Evolutionary conservation across 768 basidiomycete genomes (phyloP).

Genomic region (Auricularia heimuer): DNA sequence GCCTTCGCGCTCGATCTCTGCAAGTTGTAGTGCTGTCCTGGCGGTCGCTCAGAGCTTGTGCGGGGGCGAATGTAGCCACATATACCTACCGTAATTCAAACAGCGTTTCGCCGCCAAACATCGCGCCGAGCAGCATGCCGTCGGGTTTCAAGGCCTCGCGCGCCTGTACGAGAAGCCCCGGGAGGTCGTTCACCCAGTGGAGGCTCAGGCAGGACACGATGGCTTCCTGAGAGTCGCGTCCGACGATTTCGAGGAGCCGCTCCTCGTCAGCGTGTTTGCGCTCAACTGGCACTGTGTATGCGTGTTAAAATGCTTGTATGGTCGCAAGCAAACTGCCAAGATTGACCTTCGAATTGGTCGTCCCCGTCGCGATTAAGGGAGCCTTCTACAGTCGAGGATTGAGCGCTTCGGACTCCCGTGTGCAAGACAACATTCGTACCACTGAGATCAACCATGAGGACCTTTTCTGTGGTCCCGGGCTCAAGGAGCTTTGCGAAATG

Average conservation of each 20-base stretch:
- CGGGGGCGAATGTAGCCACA: not conserved
- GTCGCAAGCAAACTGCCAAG: constrained; percentile 9
- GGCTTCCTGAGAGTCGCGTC: constrained; percentile 75
- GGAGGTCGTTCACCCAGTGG: constrained; percentile 97
- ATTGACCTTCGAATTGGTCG: constrained; percentile 67
- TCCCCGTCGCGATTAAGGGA: constrained; percentile 70
- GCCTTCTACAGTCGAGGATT: constrained; percentile 34
- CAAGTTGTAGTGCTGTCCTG: constrained; percentile 87
- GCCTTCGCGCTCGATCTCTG: constrained; percentile 87
- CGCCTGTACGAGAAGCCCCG: constrained; percentile 81
- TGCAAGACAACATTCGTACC: constrained; percentile 34
- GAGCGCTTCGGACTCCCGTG: not conserved
- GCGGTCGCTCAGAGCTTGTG: not conserved
- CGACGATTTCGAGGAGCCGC: constrained; percentile 52
- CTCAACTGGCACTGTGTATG: constrained; percentile 55
- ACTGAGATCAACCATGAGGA: constrained; percentile 80
- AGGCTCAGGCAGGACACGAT: constrained; percentile 85
- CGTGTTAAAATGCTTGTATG: constrained; percentile 1
- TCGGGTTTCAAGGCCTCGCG: constrained; percentile 77
- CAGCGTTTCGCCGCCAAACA: constrained; percentile 92
- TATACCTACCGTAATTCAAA: constrained; percentile 72
- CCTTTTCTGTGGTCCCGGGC: constrained; percentile 52
- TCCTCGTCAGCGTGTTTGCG: constrained; percentile 83
- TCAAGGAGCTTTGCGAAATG: constrained; percentile 83
- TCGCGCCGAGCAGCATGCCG: constrained; percentile 88